Percentiles rank a stretch among this genome's conserved stretches.
Conservation (phyloP, 306 rosid species). For the Luffa acutangula region DNA sequence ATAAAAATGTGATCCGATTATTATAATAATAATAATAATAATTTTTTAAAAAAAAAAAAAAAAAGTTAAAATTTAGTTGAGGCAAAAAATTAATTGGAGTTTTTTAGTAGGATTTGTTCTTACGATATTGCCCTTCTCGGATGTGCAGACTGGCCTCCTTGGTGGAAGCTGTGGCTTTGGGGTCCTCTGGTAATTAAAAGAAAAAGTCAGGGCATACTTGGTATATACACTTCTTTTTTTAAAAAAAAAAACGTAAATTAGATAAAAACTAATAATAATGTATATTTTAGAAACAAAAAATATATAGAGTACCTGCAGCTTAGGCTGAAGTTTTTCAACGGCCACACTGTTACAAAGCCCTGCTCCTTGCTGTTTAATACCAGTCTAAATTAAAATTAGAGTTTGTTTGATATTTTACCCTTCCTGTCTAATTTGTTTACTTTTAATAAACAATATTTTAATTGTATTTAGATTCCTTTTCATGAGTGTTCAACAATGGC, state of each 20-base stretch:
- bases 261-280: background rate
- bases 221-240: background rate
- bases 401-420: too few species aligned
- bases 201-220: background rate
- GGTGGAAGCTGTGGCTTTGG: constrained; percentile 93
- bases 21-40: too few species aligned
- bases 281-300: background rate
- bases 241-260: background rate
- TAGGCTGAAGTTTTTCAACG: constrained; percentile 61
- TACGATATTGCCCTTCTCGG: constrained; percentile 41
- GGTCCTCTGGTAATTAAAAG: constrained; percentile 45
- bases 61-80: background rate
- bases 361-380: constrained; percentile 56
- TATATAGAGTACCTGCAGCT: constrained; percentile 41
- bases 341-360: constrained; percentile 51
- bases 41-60: too few species aligned
- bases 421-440: too few species aligned
- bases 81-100: background rate
- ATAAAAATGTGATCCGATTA: background rate
- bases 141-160: constrained; percentile 75
- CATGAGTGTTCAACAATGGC: too few species aligned
- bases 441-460: too few species aligned
- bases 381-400: too few species aligned
- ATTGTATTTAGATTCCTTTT: too few species aligned
- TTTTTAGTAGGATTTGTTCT: constrained; percentile 2